Percentiles rank a stretch among this genome's conserved stretches.
These are phyloP conservation scores for Cyclotella sp. DNA, from an alignment of 108 stramenopile species.

Conservation along the genomic window DNA sequence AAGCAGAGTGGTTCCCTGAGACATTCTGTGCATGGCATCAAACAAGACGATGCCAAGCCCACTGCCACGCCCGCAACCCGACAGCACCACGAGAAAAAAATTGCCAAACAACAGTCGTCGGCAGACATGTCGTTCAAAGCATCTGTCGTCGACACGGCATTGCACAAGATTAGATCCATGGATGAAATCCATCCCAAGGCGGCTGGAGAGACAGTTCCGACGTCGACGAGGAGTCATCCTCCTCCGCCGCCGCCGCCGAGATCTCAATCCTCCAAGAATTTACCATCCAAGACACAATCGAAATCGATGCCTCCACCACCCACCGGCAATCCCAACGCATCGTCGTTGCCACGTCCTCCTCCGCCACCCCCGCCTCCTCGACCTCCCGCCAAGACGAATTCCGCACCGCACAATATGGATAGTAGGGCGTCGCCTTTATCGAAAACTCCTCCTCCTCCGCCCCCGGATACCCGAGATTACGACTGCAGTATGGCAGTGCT, in stretches of 20 bases:
- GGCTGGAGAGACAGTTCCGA: background rate
- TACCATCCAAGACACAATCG: background rate
- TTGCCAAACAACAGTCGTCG: background rate
- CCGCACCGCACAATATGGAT: background rate
- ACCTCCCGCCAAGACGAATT: conserved; percentile 1
- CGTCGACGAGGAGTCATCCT: background rate
- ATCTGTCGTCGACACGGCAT: background rate
- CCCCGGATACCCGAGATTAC: background rate
- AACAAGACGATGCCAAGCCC: conserved; percentile 11
- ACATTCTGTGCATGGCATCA: background rate
- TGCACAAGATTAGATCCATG: conserved; percentile 17
- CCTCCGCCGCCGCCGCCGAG: conserved; percentile 16
- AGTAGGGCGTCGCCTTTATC: background rate
- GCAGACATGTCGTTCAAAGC: background rate
- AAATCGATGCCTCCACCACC: background rate
- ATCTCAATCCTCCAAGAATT: conserved; percentile 5
- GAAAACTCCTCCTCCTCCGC: background rate
- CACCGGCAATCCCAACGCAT: background rate
- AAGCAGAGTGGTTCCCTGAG: background rate
- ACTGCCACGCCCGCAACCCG: background rate
- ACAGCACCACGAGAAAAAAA: background rate
- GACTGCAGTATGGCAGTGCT: conserved; percentile 14
- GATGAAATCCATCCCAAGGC: background rate
- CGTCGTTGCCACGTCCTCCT: conserved; percentile 10
- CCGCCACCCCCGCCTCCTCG: conserved; percentile 6